Evolutionary conservation across 192 early-diverging fungal species (phyloP), one percentile per base, ranked within the genome.

Genomic region (Anaeromyces robustus): DNA sequence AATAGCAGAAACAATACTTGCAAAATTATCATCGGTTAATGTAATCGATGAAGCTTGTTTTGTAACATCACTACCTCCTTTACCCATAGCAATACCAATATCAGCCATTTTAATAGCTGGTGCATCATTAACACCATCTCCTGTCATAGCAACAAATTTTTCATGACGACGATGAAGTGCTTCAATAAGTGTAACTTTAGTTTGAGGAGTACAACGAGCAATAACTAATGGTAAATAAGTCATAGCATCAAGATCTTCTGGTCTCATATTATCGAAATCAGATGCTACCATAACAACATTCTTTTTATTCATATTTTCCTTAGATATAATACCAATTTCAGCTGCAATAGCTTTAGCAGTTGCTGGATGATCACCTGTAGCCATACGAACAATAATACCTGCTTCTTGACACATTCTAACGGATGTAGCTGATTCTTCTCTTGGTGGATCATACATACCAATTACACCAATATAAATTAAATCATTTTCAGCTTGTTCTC

Each of bases 91-190:
- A 79, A 94, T 89, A 87, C 93, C 93, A 82, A 94, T 88, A 81
- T 94, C 92, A 79, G 93, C 88, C 81, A 93, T 90, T 81, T 93
- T 93, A 77, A 94, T 87, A 85, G 89, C 88, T 14, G 93, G 93
- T 77, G 91, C 89, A 85, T 94, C 93, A 85, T 94, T 94, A 77
- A 93, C 92, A 81, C 93, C 93, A 85, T 94, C 93, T 77, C 92
- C 92, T 39, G 91, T 92, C 91, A 98, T 97, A 83, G 94, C 94
- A 80, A 95, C 94, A 17, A 96, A 88, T 83, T 92, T 89, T 68
- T 93, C 95, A 68, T 89, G 92, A 68, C 90, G 92, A 34, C 82
- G 78, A 12, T 88, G 84, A 30, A 88, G 81, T 14, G 85, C 86
- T n/a, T 81, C 78, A 17, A 88, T 80, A n/a, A 88, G 34, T 19